Evolutionary conservation across 1,284 basidiomycete genomes (phyloP).

Genomic region (Boletus putidus): DNA sequence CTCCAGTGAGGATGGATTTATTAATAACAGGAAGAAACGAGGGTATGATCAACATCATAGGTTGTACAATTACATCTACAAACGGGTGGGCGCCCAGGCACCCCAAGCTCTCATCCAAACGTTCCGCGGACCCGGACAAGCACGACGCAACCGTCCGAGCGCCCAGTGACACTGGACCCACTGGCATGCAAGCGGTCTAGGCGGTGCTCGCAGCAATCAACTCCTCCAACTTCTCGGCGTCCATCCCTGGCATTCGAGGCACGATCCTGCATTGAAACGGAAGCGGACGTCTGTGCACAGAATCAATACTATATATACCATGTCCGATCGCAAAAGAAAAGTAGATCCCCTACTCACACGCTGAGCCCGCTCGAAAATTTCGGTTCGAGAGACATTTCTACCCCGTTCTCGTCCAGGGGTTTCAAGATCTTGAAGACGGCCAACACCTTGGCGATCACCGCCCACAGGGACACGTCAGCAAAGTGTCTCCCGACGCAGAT

Average conservation of each 20-base stretch:
- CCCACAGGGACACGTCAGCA: conserved; percentile 19
- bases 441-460: conserved; percentile 13
- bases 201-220: conserved; percentile 6
- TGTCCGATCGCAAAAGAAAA: neutral
- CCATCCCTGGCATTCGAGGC: conserved; percentile 7
- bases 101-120: neutral
- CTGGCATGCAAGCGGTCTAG: neutral
- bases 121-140: neutral
- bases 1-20: no score
- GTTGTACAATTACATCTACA: no score
- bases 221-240: conserved; percentile 6
- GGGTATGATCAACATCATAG: neutral
- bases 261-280: conserved; percentile 23
- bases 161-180: neutral
- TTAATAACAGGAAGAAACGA: neutral
- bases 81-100: no score
- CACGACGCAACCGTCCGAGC: no score
- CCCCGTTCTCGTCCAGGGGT: conserved; percentile 14
- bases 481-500: conserved; percentile 18
- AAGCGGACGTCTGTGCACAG: conserved; percentile 11
- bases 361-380: neutral
- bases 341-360: conserved; percentile 10
- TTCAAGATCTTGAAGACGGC: conserved; percentile 18
- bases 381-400: conserved; percentile 7
- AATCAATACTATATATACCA: neutral